Evolutionary conservation across 306 rosid genomes (phyloP).

Genomic region (Lathyrus oleraceus): DNA sequence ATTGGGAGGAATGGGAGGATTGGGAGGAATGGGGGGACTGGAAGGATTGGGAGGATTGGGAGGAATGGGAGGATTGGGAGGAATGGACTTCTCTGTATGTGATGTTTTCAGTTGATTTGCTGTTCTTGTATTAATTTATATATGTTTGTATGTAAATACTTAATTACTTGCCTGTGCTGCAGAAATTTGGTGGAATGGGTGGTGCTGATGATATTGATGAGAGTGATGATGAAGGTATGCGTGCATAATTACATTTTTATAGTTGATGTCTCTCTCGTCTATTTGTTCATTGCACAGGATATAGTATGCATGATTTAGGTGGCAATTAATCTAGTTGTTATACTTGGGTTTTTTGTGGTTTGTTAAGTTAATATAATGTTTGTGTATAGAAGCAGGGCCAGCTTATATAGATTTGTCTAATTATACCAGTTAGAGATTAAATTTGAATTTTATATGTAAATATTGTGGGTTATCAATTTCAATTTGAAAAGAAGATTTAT

Average conservation of each 20-base stretch:
- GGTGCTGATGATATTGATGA: slow-evolving; percentile 64
- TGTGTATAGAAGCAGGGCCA: neutral
- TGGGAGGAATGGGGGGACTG: slow-evolving; percentile 13
- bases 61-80: slow-evolving; percentile 50
- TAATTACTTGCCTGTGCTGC: slow-evolving; percentile 30
- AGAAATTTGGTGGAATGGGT: slow-evolving; percentile 82
- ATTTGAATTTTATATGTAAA: neutral
- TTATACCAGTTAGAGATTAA: neutral
- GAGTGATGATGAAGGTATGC: slow-evolving; percentile 71
- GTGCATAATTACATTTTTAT: slow-evolving; percentile 1
- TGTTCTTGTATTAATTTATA: neutral
- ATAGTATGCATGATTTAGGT: neutral
- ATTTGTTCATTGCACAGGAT: neutral
- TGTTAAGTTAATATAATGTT: neutral
- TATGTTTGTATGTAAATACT: neutral
- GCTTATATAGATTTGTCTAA: neutral
- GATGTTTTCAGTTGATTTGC: slow-evolving; percentile 13
- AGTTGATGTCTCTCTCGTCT: neutral
- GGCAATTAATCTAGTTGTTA: neutral
- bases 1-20: slow-evolving; percentile 32
- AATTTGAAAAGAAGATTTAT: neutral
- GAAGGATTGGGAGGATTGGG: neutral
- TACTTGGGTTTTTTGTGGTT: neutral
- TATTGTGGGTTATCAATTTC: neutral
- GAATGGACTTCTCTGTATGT: slow-evolving; percentile 97